These are phyloP conservation scores for Zopfia rhizophila DNA, from an alignment of 2,329 filamentous ascomycete genomes.

Conservation along the genomic window DNA sequence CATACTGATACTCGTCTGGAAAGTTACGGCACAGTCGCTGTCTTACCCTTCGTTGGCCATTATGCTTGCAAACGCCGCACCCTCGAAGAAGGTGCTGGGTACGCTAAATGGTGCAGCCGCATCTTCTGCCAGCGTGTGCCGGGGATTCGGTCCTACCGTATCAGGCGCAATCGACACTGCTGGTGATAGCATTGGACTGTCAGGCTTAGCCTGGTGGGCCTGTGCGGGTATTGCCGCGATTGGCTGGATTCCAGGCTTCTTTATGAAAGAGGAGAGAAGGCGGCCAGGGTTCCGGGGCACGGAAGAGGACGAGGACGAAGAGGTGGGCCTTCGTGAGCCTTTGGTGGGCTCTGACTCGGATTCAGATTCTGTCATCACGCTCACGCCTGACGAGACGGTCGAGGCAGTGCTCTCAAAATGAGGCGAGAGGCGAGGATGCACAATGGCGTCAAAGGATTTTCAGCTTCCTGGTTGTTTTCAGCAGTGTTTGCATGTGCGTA, in stretches of 20 bases:
- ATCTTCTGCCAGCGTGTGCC: conserved; percentile 87
- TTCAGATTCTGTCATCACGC: conserved; percentile 44
- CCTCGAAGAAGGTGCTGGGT: conserved; percentile 84
- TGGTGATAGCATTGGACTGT: conserved; percentile 82
- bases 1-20: conserved; percentile 83
- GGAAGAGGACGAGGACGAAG: conserved; percentile 43
- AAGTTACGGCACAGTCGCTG: conserved; percentile 91
- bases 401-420: conserved; percentile 45
- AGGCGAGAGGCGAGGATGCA: conserved; percentile 28
- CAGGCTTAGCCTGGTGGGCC: conserved; percentile 93
- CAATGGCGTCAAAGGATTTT: conserved; percentile 26
- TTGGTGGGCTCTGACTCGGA: conserved; percentile 37
- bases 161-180: conserved; percentile 86
- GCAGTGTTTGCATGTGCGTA: conserved; percentile 3
- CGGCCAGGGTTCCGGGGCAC: conserved; percentile 26
- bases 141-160: conserved; percentile 87
- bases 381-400: conserved; percentile 41
- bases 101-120: conserved; percentile 93
- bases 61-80: conserved; percentile 87
- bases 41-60: conserved; percentile 92
- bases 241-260: conserved; percentile 63
- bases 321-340: conserved; percentile 35
- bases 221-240: conserved; percentile 79
- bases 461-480: conserved; percentile 10
- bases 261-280: conserved; percentile 73